Evolutionary conservation across 2,329 filamentous ascomycete genomes (phyloP), one percentile per base, ranked within the genome.

Genomic region (Diaporthe aspalathi): DNA sequence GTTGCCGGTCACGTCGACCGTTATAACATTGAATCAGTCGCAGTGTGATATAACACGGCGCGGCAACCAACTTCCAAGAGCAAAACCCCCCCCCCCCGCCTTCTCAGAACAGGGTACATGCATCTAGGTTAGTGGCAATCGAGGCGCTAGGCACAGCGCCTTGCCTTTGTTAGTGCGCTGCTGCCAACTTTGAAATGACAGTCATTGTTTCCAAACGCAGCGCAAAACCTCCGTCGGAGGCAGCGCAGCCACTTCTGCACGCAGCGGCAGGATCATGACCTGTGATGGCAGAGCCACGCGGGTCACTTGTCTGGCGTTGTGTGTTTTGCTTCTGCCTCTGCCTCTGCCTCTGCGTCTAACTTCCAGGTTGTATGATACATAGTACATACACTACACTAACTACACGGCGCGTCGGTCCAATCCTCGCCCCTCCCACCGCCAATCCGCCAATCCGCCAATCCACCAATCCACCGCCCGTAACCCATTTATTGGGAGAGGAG

Each of bases 191-290:
- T 65, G 60, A 65, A 65, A 65, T 65, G 45, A 27, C 60, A 65
- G 24, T 50, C 45, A 65, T 65, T 65, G 60, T 65, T 65, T 65
- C 60, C 60, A 65, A 50, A 65, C 60, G 45, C 60, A 65, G 45
- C 27, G 20, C 27, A 49, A 27, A 49, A 47, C 20, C 43, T 32
- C 32, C 32, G 32, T 32, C 43, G 17, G 60, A 49, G 43, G 43
- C 43, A 35, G 60, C 60, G 27, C 43, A 35, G 60, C 60, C 56
- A 27, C 27, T 60, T 45, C n/a, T 57, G 14, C 56, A n/a, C 27
- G 56, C 54, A 60, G 38, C 38, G n/a, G 35, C 54, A 60, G 35
- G 3, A 60, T 5, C 32, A 35, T 5, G n/a, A n/a, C n/a, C n/a
- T n/a, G 40, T 27, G 43, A 49, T 27, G 20, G 57, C 20, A n/a